Percentiles rank a stretch among this genome's conserved stretches.
phyloP scores from a whole-genome alignment of 2,329 filamentous ascomycete genomes.

The Fusarium xyrophilum region DNA sequence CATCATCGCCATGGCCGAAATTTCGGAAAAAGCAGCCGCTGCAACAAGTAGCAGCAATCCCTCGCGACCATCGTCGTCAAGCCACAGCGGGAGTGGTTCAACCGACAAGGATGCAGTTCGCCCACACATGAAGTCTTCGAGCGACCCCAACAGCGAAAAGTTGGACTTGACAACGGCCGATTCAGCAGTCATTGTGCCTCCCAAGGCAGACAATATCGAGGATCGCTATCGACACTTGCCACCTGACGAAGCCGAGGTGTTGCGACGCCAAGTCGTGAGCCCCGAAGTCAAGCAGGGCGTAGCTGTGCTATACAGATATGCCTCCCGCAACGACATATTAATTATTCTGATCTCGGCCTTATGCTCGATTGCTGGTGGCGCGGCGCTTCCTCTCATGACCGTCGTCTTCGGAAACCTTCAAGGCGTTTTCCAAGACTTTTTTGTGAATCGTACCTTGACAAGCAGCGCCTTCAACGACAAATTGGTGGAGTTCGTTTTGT shows the following conservation, averaged over 20 bases:
- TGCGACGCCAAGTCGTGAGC: constrained; percentile 72
- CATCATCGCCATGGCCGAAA: constrained; percentile 29
- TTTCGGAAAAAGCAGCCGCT: constrained; percentile 39
- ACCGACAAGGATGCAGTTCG: constrained; percentile 36
- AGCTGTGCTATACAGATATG: constrained; percentile 72
- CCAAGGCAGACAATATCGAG: constrained; percentile 50
- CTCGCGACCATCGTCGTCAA: constrained; percentile 45
- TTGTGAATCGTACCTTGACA: constrained; percentile 51
- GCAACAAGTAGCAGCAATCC: constrained; percentile 30
- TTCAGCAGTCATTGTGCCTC: constrained; percentile 48
- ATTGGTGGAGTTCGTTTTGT: constrained; percentile 72
- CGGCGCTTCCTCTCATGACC: constrained; percentile 80
- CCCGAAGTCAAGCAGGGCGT: constrained; percentile 70
- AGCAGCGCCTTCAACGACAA: constrained; percentile 65
- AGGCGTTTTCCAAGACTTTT: constrained; percentile 71
- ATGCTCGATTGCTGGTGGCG: constrained; percentile 74
- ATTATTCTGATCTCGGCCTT: constrained; percentile 68
- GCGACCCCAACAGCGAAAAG: constrained; percentile 26
- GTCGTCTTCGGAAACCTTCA: constrained; percentile 81
- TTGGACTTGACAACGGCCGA: constrained; percentile 52
- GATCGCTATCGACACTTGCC: constrained; percentile 69
- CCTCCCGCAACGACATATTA: constrained; percentile 67
- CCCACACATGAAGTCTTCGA: constrained; percentile 18
- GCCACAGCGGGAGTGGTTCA: constrained; percentile 44
- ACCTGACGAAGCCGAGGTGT: constrained; percentile 68